Percentiles rank a stretch among this genome's conserved stretches.
Conservation (phyloP, 2,329 filamentous ascomycete genomes). For the Fusarium pseudonygamai region DNA sequence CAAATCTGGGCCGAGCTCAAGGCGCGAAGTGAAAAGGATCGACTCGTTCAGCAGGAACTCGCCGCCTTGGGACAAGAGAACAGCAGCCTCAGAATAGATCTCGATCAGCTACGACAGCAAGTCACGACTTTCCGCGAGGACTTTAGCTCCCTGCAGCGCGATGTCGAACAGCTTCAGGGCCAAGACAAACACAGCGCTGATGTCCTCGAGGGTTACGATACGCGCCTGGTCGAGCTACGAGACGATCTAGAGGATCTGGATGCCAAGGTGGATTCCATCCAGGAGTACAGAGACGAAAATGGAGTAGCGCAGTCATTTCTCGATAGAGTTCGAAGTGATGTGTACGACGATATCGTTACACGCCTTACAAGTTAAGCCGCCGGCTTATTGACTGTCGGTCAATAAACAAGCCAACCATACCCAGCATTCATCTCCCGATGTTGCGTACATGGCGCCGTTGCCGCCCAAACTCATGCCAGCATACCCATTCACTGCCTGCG, state of each 20-base stretch:
- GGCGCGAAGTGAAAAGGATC: slow-evolving; percentile 4
- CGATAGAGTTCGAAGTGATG: slow-evolving; percentile 5
- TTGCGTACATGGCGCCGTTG: background rate
- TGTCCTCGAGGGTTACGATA: slow-evolving; percentile 11
- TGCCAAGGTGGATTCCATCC: slow-evolving; percentile 19
- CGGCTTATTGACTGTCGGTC: background rate
- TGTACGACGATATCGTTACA: slow-evolving; percentile 12
- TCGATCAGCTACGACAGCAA: background rate
- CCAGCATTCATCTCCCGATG: background rate
- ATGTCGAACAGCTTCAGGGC: slow-evolving; percentile 7
- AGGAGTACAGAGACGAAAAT: slow-evolving; percentile 18
- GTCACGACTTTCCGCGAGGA: background rate
- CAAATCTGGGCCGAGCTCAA: slow-evolving; percentile 12
- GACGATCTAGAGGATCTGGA: slow-evolving; percentile 20
- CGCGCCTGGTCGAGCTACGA: slow-evolving; percentile 5
- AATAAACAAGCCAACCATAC: background rate
- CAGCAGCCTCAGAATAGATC: background rate
- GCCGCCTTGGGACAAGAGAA: background rate
- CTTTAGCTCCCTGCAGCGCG: background rate
- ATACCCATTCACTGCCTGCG: background rate
- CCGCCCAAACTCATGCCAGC: background rate
- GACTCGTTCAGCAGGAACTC: slow-evolving; percentile 1
- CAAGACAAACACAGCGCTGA: slow-evolving; percentile 8
- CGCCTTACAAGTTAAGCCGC: slow-evolving; percentile 5
- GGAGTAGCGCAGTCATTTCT: slow-evolving; percentile 9